Base-by-base conservation (phyloP, 495 filamentous ascomycete species). In the Pseudoneurospora amorphoporcata region DNA sequence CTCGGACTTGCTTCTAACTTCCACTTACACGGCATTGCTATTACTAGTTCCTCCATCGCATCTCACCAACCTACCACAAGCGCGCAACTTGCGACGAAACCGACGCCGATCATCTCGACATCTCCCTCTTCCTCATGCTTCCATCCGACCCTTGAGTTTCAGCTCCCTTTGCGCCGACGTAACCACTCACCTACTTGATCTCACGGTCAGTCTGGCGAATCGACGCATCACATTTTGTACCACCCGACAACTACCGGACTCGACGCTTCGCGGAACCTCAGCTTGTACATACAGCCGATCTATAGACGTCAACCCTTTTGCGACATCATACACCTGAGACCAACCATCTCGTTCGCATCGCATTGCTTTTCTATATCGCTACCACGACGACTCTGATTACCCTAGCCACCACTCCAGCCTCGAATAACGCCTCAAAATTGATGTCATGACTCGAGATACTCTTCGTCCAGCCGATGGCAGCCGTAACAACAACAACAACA, bases 361-460 rank as follows among this genome's bases (percentile, higher is more conserved):
- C 77, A 73, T 73, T 65, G 70, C 61, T 12, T 39, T 37, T 16
- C 5, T 23, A 68, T 29, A 43, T 45, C 58, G 29, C 73, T 61
- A 69, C 17, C n/a, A 29, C 47, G 68, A 29, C 47, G 35, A 32
- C 14, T 23, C 19, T 45, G 23, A 38, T 39, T 14, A 37, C 32
- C 38, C 6, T 68, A 43, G 5, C 37, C 32, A 68, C 37, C 23
- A 16, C 16, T 1, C 2, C 69, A 2, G n/a, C 12, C 16, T 16
- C 39, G 32, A 17, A 53, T 45, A 35, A 37, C 69, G 23, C 37
- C 10, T 10, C 71, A 32, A 53, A 69, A 69, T 77, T 76, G 76
- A 86, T 87, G 86, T 82, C 79, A 87, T 87, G 86, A 87, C 85
- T 80, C 83, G 81, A 77, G 85, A 87, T 77, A 75, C 80, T 74